These are phyloP conservation scores for Ramularia endophylla DNA, from an alignment of 2,329 filamentous ascomycete genomes.

Conservation along the genomic window DNA sequence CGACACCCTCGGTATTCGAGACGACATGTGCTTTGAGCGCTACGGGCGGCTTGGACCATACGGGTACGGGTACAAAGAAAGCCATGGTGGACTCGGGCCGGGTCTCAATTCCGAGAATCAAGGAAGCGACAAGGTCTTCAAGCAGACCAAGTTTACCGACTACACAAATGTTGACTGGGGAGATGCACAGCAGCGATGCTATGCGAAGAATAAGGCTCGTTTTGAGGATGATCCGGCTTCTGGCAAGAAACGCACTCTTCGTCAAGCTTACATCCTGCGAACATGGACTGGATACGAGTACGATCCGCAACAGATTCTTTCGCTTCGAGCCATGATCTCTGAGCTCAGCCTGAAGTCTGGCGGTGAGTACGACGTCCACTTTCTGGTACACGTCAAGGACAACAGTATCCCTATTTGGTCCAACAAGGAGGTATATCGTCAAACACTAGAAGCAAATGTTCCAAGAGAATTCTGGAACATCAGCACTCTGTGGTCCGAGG, in stretches of 20 bases:
- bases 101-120: slow-evolving; percentile 33
- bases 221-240: slow-evolving; percentile 33
- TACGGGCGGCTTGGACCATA: slow-evolving; percentile 47
- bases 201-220: slow-evolving; percentile 44
- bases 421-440: slow-evolving; percentile 61
- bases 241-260: slow-evolving; percentile 38
- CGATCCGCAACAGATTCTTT: slow-evolving; percentile 71
- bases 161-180: slow-evolving; percentile 46
- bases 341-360: slow-evolving; percentile 76
- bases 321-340: slow-evolving; percentile 74
- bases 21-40: slow-evolving; percentile 47
- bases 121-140: slow-evolving; percentile 44
- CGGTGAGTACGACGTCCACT: slow-evolving; percentile 79
- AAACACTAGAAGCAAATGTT: slow-evolving; percentile 61
- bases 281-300: slow-evolving; percentile 80
- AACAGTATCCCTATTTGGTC: slow-evolving; percentile 71
- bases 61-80: slow-evolving; percentile 44
- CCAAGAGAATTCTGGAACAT: slow-evolving; percentile 84
- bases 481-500: slow-evolving; percentile 87
- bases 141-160: slow-evolving; percentile 41
- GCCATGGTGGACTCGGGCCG: slow-evolving; percentile 45
- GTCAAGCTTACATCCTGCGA: slow-evolving; percentile 78
- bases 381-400: slow-evolving; percentile 81
- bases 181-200: slow-evolving; percentile 42
- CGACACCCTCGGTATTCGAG: slow-evolving; percentile 41